These are phyloP conservation scores for Geotrichum bryndzae DNA, from an alignment of 1,139 yeast genomes.

Conservation along the genomic window DNA sequence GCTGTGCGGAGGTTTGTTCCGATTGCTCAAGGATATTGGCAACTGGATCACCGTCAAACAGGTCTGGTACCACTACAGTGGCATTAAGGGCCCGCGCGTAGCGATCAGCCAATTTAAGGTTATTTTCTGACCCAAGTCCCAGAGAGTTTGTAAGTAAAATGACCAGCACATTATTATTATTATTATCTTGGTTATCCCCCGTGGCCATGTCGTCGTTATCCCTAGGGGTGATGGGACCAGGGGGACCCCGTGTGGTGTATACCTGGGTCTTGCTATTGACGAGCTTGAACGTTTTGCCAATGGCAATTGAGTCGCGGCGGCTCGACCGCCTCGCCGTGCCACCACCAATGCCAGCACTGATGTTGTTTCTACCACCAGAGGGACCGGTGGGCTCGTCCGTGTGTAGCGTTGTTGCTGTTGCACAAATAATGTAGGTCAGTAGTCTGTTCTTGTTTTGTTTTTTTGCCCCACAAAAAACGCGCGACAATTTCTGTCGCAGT, in stretches of 20 bases:
- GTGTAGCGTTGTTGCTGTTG: not conserved
- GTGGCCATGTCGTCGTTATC: not conserved
- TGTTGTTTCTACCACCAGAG: not conserved
- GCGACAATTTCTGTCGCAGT: not conserved
- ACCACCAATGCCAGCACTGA: not conserved
- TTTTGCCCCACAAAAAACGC: not conserved
- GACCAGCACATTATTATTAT: constrained; percentile 16
- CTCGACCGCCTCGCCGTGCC: not conserved
- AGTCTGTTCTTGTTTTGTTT: not conserved
- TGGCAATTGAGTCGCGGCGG: constrained; percentile 3
- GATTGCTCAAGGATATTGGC: constrained; percentile 7
- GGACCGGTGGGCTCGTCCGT: no score
- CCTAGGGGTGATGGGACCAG: constrained; percentile 2
- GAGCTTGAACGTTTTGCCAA: constrained; percentile 27
- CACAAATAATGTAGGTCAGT: not conserved
- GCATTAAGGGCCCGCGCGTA: constrained; percentile 27
- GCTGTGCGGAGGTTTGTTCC: not conserved
- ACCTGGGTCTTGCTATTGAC: constrained; percentile 27
- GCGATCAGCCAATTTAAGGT: constrained; percentile 31
- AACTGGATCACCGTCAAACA: constrained; percentile 34
- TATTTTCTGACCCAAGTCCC: constrained; percentile 31
- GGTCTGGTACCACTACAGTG: constrained; percentile 33
- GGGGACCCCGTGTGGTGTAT: constrained; percentile 24
- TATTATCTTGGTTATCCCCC: no score
- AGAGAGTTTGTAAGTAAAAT: constrained; percentile 34